Evolutionary conservation across 495 filamentous ascomycete species (phyloP).

Genomic region (Astrothelium macrocarpum): DNA sequence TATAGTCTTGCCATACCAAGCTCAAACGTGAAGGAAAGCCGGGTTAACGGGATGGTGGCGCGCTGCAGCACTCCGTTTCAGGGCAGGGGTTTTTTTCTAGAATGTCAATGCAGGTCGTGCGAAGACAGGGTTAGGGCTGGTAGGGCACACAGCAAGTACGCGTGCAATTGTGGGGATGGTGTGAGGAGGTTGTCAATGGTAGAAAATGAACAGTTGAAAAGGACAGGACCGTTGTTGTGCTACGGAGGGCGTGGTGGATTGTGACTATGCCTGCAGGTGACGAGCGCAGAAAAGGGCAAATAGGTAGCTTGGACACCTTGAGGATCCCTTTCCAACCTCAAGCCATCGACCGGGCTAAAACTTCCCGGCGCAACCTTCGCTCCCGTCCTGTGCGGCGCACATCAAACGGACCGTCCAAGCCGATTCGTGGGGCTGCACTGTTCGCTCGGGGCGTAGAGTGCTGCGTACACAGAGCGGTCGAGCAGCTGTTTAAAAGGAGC

Average conservation of each 20-base stretch:
- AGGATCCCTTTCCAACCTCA: slow-evolving; percentile 3
- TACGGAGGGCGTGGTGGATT: slow-evolving; percentile 1
- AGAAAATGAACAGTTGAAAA: not conserved
- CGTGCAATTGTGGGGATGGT: not conserved
- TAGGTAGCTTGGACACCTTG: no score
- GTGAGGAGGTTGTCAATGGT: not conserved
- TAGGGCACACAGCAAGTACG: not conserved
- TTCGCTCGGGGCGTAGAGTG: not conserved
- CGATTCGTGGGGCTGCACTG: not conserved
- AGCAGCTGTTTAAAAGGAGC: not conserved
- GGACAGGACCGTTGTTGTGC: not conserved
- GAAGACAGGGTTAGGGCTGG: not conserved
- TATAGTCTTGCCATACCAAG: not conserved
- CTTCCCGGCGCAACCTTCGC: slow-evolving; percentile 4
- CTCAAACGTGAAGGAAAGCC: not conserved
- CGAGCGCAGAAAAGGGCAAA: not conserved
- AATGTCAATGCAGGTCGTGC: not conserved
- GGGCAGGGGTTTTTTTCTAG: not conserved
- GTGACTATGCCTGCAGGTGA: slow-evolving; percentile 7
- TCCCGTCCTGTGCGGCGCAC: not conserved
- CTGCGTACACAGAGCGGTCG: not conserved
- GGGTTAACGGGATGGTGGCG: not conserved
- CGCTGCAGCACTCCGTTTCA: not conserved
- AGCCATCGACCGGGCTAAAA: not conserved
- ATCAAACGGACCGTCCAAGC: not conserved